A percentile compares a stretch with the other conserved stretches of the same genome.
Conservation (phyloP, 73 alveolate species). For the Tetrahymena thermophila region DNA sequence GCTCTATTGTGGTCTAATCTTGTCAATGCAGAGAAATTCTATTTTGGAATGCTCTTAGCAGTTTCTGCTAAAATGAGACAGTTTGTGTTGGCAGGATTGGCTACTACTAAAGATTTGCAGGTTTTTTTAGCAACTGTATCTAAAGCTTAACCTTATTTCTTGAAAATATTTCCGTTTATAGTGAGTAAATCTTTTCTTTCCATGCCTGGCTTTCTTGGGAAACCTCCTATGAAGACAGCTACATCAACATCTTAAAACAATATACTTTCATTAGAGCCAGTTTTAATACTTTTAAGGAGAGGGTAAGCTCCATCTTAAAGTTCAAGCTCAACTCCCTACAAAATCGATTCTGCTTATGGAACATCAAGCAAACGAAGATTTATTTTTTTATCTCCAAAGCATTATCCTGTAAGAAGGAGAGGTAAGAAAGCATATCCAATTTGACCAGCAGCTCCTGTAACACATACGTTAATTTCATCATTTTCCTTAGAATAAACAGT, state of each 20-base stretch:
- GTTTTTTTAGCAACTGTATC: constrained; percentile 70
- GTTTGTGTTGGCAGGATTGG: constrained; percentile 89
- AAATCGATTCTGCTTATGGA: constrained; percentile 53
- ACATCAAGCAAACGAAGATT: constrained; percentile 68
- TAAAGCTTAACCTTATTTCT: constrained; percentile 75
- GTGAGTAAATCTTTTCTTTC: constrained; percentile 81
- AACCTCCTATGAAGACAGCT: constrained; percentile 81
- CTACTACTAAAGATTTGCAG: constrained; percentile 77
- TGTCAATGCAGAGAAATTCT: constrained; percentile 75
- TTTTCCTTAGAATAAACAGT: neutral
- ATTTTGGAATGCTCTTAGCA: constrained; percentile 64
- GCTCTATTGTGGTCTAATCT: constrained; percentile 87
- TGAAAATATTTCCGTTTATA: constrained; percentile 72
- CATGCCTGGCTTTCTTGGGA: constrained; percentile 87
- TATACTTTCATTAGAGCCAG: constrained; percentile 69
- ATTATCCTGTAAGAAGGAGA: constrained; percentile 56
- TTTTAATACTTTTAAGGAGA: constrained; percentile 43
- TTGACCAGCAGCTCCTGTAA: constrained; percentile 92
- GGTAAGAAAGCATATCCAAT: constrained; percentile 78
- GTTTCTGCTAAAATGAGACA: constrained; percentile 64
- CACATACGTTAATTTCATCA: constrained; percentile 48
- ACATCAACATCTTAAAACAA: constrained; percentile 80
- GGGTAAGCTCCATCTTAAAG: constrained; percentile 78
- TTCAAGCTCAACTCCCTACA: constrained; percentile 80
- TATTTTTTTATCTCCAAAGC: constrained; percentile 57